Percentiles rank a stretch among this genome's conserved stretches.
phyloP scores from a whole-genome alignment of 495 filamentous ascomycete genomes.

The Neurospora sp. region DNA sequence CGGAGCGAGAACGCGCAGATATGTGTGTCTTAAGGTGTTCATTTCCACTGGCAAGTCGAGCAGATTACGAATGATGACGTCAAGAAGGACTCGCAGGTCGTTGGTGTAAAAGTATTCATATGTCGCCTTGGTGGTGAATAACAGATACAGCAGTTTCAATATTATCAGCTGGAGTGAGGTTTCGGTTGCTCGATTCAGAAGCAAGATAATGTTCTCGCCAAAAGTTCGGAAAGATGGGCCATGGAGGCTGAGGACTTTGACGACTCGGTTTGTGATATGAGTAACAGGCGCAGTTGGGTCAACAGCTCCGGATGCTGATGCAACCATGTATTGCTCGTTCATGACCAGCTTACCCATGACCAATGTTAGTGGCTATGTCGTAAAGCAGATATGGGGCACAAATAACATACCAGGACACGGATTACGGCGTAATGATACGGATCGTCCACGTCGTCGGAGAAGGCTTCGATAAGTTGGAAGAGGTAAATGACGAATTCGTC shows the following conservation, averaged over 20 bases:
- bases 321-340: slow-evolving; percentile 97
- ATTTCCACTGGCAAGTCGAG: slow-evolving; percentile 82
- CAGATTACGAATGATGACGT: slow-evolving; percentile 92
- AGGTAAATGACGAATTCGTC: slow-evolving; percentile 78
- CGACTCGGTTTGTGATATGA: slow-evolving; percentile 80
- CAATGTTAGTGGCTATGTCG: not conserved
- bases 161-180: slow-evolving; percentile 89
- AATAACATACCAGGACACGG: slow-evolving; percentile 64
- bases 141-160: slow-evolving; percentile 85
- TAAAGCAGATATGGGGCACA: not conserved
- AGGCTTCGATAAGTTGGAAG: slow-evolving; percentile 78
- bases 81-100: slow-evolving; percentile 85
- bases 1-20: slow-evolving; percentile 89
- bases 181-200: slow-evolving; percentile 92
- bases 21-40: slow-evolving; percentile 81
- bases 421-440: slow-evolving; percentile 96
- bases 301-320: slow-evolving; percentile 46
- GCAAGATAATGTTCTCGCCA: slow-evolving; percentile 92
- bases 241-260: slow-evolving; percentile 74
- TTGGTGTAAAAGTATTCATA: slow-evolving; percentile 99
- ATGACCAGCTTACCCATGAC: slow-evolving; percentile 61
- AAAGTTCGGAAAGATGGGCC: slow-evolving; percentile 84
- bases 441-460: slow-evolving; percentile 83
- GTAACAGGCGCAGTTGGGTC: slow-evolving; percentile 36
- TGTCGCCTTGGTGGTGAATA: slow-evolving; percentile 84